A percentile compares a stretch with the other conserved stretches of the same genome.
phyloP scores from a whole-genome alignment of 371 early-diverging fungal species.

The Saksenaea vasiformis region DNA sequence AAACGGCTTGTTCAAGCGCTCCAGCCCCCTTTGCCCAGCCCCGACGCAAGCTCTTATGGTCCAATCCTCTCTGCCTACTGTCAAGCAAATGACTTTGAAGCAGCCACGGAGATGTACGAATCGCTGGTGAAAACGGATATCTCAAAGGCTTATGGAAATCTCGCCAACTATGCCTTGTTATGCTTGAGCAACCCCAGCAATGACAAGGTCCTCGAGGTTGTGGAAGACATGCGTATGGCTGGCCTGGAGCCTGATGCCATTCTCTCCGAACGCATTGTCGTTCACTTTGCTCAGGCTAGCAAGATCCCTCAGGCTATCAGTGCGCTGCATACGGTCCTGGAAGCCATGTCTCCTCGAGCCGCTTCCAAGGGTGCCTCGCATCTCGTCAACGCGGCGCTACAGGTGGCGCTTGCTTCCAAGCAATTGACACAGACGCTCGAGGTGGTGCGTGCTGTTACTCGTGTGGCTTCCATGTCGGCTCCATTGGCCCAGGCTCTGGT shows the following conservation, averaged over 20 bases:
- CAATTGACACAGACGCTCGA: neutral
- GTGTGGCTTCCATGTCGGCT: neutral
- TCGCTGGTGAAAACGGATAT: constrained; percentile 39
- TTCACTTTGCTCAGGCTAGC: constrained; percentile 16
- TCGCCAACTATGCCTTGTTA: constrained; percentile 49
- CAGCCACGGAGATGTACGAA: constrained; percentile 33
- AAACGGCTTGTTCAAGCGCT: constrained; percentile 29
- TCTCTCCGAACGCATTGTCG: constrained; percentile 34
- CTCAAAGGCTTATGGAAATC: constrained; percentile 46
- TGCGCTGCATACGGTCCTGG: constrained; percentile 27
- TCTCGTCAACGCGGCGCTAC: constrained; percentile 7
- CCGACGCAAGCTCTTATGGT: constrained; percentile 51
- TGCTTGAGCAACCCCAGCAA: constrained; percentile 30
- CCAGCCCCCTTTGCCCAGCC: constrained; percentile 23
- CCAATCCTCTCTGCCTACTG: constrained; percentile 51
- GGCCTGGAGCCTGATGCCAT: constrained; percentile 45
- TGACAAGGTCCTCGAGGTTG: constrained; percentile 23
- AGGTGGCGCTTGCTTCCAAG: neutral
- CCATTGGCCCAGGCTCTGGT: neutral
- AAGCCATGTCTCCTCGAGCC: constrained; percentile 28
- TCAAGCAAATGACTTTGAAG: constrained; percentile 21
- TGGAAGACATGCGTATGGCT: constrained; percentile 39
- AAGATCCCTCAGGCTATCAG: constrained; percentile 26
- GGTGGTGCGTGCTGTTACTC: neutral
- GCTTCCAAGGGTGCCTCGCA: constrained; percentile 16